Conservation (phyloP, 163 green algal genomes). For the Scenedesmus sp. region DNA sequence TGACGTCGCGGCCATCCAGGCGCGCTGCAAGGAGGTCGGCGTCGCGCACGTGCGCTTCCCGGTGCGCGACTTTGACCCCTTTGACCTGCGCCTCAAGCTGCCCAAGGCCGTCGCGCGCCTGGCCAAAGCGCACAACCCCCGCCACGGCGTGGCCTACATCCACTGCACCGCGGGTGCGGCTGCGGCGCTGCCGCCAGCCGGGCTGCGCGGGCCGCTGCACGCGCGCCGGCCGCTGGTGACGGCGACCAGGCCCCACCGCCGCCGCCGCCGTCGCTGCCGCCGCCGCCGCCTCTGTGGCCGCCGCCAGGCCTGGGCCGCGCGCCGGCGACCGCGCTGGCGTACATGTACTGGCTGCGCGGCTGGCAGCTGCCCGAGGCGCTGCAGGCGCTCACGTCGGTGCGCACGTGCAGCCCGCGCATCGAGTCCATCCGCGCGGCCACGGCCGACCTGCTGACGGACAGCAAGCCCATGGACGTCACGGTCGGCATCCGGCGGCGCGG, state of each 20-base stretch:
- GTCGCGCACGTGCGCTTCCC: conserved; percentile 79
- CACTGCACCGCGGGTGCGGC: conserved; percentile 88
- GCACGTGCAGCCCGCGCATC: conserved; percentile 68
- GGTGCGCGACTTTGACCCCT: conserved; percentile 93
- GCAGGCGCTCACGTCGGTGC: conserved; percentile 55
- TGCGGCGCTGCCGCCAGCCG: background rate
- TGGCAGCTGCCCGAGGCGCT: conserved; percentile 71
- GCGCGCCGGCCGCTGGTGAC: too few relatives aligned
- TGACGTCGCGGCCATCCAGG: conserved; percentile 80
- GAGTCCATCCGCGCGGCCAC: conserved; percentile 86
- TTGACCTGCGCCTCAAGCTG: conserved; percentile 50
- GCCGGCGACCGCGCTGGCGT: conserved; percentile 88
- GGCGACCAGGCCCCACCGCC: too few relatives aligned
- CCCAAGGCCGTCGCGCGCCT: conserved; percentile 72
- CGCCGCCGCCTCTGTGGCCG: background rate
- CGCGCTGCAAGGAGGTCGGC: conserved; percentile 65
- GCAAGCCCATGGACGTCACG: conserved; percentile 48
- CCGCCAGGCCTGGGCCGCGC: conserved; percentile 83
- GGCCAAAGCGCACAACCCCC: conserved; percentile 51
- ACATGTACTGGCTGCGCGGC: conserved; percentile 94
- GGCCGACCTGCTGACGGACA: conserved; percentile 82
- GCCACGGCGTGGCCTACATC: conserved; percentile 81
- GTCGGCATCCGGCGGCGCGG: conserved; percentile 58
- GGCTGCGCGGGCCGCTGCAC: too few relatives aligned
- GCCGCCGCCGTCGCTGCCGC: too few relatives aligned